These are phyloP conservation scores for Pythium periplocum DNA, from an alignment of 352 stramenopile genomes.

Conservation along the genomic window DNA sequence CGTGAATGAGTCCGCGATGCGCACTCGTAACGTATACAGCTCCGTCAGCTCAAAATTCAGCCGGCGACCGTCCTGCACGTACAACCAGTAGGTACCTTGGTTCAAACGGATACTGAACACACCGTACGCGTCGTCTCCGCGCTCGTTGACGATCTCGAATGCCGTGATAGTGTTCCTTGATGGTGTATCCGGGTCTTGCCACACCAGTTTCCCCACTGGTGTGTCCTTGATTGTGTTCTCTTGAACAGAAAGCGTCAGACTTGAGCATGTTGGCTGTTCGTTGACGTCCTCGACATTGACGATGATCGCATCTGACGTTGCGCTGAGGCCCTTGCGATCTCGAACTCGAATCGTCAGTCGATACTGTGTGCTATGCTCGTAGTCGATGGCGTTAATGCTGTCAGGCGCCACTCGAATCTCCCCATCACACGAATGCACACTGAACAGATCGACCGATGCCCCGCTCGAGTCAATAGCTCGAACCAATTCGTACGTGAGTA, in stretches of 20 bases:
- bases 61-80: constrained; percentile 3
- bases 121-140: constrained; percentile 9
- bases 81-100: constrained; percentile 1
- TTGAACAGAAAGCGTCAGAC: constrained; percentile 4
- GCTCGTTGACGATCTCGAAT: constrained; percentile 33
- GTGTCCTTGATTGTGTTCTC: constrained; percentile 27
- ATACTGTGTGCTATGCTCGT: constrained; percentile 25
- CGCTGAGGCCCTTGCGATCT: constrained; percentile 34
- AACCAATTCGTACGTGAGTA: constrained; percentile 33
- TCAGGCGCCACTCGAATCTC: constrained; percentile 34
- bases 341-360: constrained; percentile 32
- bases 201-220: constrained; percentile 23
- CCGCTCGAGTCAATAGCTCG: constrained; percentile 19
- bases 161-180: constrained; percentile 35
- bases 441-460: constrained; percentile 38
- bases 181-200: constrained; percentile 31
- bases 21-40: constrained; percentile 9
- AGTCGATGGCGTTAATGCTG: constrained; percentile 24
- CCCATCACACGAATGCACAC: constrained; percentile 48
- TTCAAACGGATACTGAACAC: constrained; percentile 9
- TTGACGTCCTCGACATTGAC: constrained; percentile 27
- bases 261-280: constrained; percentile 19
- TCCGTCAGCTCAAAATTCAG: constrained; percentile 17
- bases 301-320: constrained; percentile 11
- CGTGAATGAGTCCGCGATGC: constrained; percentile 20